Base-by-base conservation (phyloP, 495 filamentous ascomycete genomes). In the Chaetomium fimeti region DNA sequence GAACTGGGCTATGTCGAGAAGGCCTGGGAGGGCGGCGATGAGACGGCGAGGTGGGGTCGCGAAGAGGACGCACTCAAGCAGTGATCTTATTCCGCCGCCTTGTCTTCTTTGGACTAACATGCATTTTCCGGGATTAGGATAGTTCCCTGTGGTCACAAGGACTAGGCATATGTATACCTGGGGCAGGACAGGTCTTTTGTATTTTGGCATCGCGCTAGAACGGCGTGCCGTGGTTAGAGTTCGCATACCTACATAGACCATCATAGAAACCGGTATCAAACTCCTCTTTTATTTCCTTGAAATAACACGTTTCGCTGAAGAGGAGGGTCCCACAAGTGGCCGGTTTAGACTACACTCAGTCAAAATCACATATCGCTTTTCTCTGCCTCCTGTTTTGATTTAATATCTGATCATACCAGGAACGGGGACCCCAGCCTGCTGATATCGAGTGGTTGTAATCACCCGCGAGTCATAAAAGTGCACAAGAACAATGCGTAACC, bases 1-100 rank as follows among this genome's bases (percentile, higher is more conserved):
- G 79, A 85, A 61, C 76, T 98, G 13, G 91, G 92, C 0, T 98
- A 98, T 66, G 77, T 87, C 22, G 94, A 98, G 75, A 89, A 89
- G 71, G 75, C 81, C 1, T 98, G 93, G 93, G 82, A 82, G 38
- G 84, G 85, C 13, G 93, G 92, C 5, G 89, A 98, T 66, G 94
- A 98, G 80, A 85, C 80, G 59, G 85, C 85, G 28, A 81, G 94
- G 68, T 97, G 92, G 94, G 87, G 88, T 15, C 70, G 59, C 1
- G 73, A 75, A 55, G 72, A 63, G 13, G 71, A 73, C 38, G 65
- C 45, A 53, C 63, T 38, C 24, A 69, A 70, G 69, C 24, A 25
- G 52, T 62, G n/a, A 49, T 9, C 52, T 42, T 63, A 36, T 53
- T 22, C 5, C 0, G 16, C 3, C 18, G 5, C 18, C n/a, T 63